A percentile compares a stretch with the other conserved stretches of the same genome.
These are phyloP conservation scores for Tolypocladium capitatum DNA, from an alignment of 2,329 filamentous ascomycete genomes.

Conservation along the genomic window DNA sequence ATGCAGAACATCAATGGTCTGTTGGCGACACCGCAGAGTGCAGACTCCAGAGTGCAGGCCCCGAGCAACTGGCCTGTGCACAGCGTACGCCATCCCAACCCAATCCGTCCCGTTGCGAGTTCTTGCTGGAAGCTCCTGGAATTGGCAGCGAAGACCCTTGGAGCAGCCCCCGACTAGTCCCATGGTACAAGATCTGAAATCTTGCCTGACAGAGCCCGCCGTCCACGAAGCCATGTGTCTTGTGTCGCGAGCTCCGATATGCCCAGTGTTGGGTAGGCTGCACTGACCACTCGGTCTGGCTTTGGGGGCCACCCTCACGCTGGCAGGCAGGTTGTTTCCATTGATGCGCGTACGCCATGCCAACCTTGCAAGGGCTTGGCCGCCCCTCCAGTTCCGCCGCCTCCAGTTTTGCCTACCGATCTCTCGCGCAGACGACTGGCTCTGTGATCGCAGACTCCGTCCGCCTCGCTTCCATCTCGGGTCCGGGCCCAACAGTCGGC, in stretches of 20 bases:
- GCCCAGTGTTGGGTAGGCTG: not conserved
- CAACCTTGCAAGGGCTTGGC: not conserved
- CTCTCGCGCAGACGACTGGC: not conserved
- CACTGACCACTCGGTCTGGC: not conserved
- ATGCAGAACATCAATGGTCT: slow-evolving; percentile 4
- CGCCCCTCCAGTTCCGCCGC: not conserved
- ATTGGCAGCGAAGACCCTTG: slow-evolving; percentile 1
- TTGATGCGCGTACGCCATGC: not conserved
- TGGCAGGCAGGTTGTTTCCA: not conserved
- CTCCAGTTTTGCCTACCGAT: not conserved
- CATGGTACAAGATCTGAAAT: slow-evolving; percentile 5
- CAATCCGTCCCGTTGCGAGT: not conserved
- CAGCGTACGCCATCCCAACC: not conserved
- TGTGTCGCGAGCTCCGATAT: slow-evolving; percentile 1
- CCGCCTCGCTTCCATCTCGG: slow-evolving; percentile 1
- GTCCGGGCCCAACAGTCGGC: not conserved
- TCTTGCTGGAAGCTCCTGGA: not conserved
- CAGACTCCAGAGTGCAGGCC: not conserved
- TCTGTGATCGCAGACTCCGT: not conserved
- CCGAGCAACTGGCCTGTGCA: not conserved
- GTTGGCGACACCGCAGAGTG: slow-evolving; percentile 2
- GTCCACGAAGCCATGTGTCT: slow-evolving; percentile 1
- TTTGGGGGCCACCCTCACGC: not conserved
- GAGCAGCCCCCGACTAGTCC: not conserved
- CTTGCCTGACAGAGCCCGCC: slow-evolving; percentile 1